Conservation (phyloP, 257 asterid genomes). For the Fraxinus cuspidata region DNA sequence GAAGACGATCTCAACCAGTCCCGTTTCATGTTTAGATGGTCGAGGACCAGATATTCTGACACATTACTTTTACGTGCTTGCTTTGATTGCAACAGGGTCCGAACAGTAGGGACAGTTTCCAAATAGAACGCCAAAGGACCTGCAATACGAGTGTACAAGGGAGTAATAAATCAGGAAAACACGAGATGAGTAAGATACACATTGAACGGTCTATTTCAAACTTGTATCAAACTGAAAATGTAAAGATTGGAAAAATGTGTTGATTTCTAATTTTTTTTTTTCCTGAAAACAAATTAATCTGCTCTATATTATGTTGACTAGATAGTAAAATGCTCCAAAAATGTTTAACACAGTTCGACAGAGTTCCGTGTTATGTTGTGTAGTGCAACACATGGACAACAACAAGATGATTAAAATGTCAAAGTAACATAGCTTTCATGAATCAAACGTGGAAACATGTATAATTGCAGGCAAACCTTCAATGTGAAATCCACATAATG, state of each 20-base stretch:
- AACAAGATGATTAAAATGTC: neutral
- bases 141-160: slow-evolving; percentile 21
- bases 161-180: slow-evolving; percentile 4
- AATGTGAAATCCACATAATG: neutral
- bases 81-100: slow-evolving; percentile 67
- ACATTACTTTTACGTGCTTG: slow-evolving; percentile 36
- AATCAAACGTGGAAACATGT: neutral
- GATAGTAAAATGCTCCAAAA: neutral
- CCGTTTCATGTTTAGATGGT: too few relatives aligned
- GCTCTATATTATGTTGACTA: neutral
- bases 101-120: slow-evolving; percentile 79
- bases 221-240: neutral
- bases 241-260: neutral
- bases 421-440: neutral
- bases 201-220: neutral
- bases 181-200: neutral
- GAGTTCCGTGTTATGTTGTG: neutral
- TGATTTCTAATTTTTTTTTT: neutral
- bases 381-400: neutral
- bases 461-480: neutral
- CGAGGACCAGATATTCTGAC: too few relatives aligned
- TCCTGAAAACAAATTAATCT: neutral
- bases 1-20: too few relatives aligned
- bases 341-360: neutral
- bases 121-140: slow-evolving; percentile 65